A percentile compares a stretch with the other conserved stretches of the same genome.
phyloP scores from a whole-genome alignment of 805 yeast genomes.

The Ogataea trehalophila region DNA sequence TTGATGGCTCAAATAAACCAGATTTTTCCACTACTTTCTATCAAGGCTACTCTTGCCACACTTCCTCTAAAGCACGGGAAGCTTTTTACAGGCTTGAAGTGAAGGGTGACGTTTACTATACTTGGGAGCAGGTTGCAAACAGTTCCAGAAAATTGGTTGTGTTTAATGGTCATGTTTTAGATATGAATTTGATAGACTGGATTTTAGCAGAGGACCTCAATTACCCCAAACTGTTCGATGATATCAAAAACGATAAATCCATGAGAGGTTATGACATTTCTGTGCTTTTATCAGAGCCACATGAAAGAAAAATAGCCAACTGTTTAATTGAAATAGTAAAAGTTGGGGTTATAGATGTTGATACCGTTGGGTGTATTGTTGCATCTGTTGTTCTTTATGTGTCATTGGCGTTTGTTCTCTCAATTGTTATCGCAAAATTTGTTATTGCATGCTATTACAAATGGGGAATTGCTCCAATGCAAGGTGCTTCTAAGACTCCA shows the following conservation, averaged over 20 bases:
- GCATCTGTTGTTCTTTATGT: constrained; percentile 76
- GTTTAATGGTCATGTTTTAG: constrained; percentile 85
- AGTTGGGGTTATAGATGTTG: constrained; percentile 80
- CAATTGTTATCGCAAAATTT: constrained; percentile 75
- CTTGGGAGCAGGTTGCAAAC: constrained; percentile 82
- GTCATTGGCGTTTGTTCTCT: constrained; percentile 78
- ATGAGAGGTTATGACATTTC: constrained; percentile 82
- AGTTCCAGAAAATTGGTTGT: constrained; percentile 75
- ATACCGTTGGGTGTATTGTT: constrained; percentile 91
- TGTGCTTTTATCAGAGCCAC: constrained; percentile 56
- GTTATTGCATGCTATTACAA: constrained; percentile 83
- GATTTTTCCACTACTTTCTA: constrained; percentile 63
- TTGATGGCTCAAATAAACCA: constrained; percentile 67
- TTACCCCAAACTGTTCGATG: constrained; percentile 69
- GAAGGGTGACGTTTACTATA: constrained; percentile 74
- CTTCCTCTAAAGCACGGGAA: constrained; percentile 62
- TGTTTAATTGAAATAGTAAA: constrained; percentile 82
- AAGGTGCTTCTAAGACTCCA: constrained; percentile 63
- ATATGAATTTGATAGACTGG: constrained; percentile 74
- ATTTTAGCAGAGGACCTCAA: constrained; percentile 61
- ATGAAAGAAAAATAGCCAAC: constrained; percentile 67
- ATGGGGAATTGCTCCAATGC: constrained; percentile 73
- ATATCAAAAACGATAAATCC: constrained; percentile 46
- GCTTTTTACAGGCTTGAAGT: constrained; percentile 56
- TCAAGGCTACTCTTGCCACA: constrained; percentile 89